A percentile compares a stretch with the other conserved stretches of the same genome.
These are phyloP conservation scores for Tilletia caries DNA, from an alignment of 1,284 basidiomycete genomes.

Conservation along the genomic window DNA sequence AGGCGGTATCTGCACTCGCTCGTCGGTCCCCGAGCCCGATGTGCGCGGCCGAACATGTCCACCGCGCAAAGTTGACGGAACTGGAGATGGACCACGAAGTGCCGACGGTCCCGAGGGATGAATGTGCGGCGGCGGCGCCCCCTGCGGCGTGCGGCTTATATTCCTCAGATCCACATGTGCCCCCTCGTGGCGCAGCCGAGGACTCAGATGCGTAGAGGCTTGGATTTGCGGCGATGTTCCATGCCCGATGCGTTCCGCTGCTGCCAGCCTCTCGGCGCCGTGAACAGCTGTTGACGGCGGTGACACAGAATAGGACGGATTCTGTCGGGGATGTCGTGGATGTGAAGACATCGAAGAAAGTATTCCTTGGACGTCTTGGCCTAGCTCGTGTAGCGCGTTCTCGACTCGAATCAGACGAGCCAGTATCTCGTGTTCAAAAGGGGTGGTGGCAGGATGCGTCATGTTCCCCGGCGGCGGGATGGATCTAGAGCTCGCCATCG, in stretches of 20 bases:
- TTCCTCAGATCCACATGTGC: not conserved
- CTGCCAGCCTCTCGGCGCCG: not conserved
- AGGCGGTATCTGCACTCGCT: slow-evolving; percentile 11
- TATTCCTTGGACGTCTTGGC: not conserved
- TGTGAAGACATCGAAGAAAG: not conserved
- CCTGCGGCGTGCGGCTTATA: not conserved
- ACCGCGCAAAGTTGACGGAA: no score
- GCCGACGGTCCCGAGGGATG: not conserved
- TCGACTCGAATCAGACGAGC: slow-evolving; percentile 6
- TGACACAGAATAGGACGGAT: not conserved
- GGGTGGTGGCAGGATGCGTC: not conserved
- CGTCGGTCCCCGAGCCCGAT: not conserved
- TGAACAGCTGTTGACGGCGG: not conserved
- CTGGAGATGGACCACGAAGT: not conserved
- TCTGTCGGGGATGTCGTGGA: not conserved
- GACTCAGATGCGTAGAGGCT: not conserved
- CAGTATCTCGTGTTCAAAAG: slow-evolving; percentile 2
- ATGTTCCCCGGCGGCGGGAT: not conserved
- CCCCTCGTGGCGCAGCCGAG: not conserved
- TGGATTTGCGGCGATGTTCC: not conserved
- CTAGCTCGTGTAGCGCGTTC: not conserved
- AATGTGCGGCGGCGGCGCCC: no score
- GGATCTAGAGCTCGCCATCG: not conserved
- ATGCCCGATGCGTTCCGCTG: not conserved
- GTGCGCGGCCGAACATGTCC: not conserved